Evolutionary conservation across 2,329 filamentous ascomycete species (phyloP).

Genomic region (Neonectria sp.): DNA sequence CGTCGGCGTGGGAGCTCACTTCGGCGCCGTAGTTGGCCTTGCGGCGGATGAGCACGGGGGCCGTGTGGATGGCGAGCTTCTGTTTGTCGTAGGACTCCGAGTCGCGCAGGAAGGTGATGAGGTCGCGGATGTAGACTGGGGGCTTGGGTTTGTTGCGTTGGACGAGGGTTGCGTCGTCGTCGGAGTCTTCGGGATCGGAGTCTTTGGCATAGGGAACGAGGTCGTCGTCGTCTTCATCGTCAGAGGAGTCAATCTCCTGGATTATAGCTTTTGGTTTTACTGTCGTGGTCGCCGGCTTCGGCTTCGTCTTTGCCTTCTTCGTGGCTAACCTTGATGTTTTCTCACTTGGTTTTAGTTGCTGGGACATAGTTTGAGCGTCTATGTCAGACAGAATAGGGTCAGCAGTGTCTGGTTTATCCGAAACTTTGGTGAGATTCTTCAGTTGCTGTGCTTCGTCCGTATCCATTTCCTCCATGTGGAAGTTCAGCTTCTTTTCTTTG

Average conservation of each 20-base stretch:
- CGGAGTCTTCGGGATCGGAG: constrained; percentile 90
- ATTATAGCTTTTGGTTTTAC: constrained; percentile 66
- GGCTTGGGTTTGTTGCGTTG: constrained; percentile 85
- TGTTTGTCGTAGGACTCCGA: constrained; percentile 89
- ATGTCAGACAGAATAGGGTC: constrained; percentile 61
- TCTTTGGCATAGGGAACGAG: constrained; percentile 87
- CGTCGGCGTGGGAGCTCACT: constrained; percentile 85
- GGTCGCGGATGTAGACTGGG: constrained; percentile 91
- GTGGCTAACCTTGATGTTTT: constrained; percentile 19
- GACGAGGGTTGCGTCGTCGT: constrained; percentile 91
- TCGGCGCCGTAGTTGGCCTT: constrained; percentile 93
- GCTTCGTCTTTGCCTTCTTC: constrained; percentile 49
- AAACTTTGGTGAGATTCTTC: constrained; percentile 73
- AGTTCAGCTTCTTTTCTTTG: constrained; percentile 81
- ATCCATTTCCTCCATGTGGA: constrained; percentile 85
- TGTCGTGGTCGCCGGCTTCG: constrained; percentile 47
- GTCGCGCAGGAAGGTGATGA: constrained; percentile 84
- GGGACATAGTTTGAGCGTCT: constrained; percentile 8
- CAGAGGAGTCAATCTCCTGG: constrained; percentile 75
- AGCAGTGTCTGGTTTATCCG: constrained; percentile 75
- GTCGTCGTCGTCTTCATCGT: constrained; percentile 75
- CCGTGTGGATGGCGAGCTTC: constrained; percentile 82
- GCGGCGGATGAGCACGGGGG: constrained; percentile 85
- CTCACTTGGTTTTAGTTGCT: constrained; percentile 15
- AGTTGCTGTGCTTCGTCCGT: constrained; percentile 83